Evolutionary conservation across 225 moss, liverwort and hornwort genomes (phyloP), one percentile per base, ranked within the genome.

Genomic region (Sphagnum tenellum): DNA sequence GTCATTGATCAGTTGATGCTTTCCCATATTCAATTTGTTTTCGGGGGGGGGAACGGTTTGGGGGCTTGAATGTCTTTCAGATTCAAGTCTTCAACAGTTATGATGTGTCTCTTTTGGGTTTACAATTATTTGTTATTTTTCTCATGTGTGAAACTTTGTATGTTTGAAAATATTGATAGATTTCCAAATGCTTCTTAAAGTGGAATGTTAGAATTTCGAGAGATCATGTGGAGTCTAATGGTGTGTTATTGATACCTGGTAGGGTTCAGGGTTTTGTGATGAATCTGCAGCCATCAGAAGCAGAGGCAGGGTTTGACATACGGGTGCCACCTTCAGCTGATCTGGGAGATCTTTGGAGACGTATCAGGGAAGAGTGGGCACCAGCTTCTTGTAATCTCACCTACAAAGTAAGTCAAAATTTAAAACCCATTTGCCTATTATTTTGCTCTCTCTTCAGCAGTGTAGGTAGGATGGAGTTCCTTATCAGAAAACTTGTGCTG

Each of bases 221-320:
- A 44, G 11, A 8, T 4, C 4, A 29, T 29, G 29, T 44, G 44
- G 7, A 9, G 4, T 62, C 45, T 12, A 62, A 4, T n/a, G 44
- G 61, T n/a, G 4, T 62, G 11, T 44, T 46, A 49, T 46, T 50
- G 3, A 61, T 50, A 50, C 60, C 53, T 52, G 29, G 45, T 11
- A 29, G 29, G 66, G 7, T 65, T 44, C 71, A 77, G 76, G 76
- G 72, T 9, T 77, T 72, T 56, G 60, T 72, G 46, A 72, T 72
- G 72, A 77, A 77, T 54, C 9, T 72, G 64, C 76, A 77, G 53
- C 72, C 76, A 45, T 77, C 76, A 47, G 64, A 65, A 10, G 72
- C 76, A 55, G 76, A 77, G 67, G 76, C 76, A 61, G 76, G 76
- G 7, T 72, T 77, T 64, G 76, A 77, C 57, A 72, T 77, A 57